These are phyloP conservation scores for Cordyceps javanica DNA, from an alignment of 2,329 filamentous ascomycete species.

Conservation along the genomic window DNA sequence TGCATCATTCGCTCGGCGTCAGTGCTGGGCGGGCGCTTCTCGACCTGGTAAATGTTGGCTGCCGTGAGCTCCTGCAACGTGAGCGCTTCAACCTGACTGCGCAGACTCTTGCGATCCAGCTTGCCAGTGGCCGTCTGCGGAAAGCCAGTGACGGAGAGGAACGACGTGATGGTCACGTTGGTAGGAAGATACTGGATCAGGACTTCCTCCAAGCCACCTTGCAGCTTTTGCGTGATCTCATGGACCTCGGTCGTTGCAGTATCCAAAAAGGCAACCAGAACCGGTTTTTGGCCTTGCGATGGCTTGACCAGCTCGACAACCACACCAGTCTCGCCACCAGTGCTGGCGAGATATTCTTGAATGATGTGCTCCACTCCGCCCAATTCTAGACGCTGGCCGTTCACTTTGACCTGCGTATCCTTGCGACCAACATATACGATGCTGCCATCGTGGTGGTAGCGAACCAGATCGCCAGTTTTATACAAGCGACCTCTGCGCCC, in stretches of 20 bases:
- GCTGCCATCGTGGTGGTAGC: conserved; percentile 25
- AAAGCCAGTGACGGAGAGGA: conserved; percentile 14
- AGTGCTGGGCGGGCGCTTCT: background rate
- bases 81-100: background rate
- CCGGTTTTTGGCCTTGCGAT: background rate
- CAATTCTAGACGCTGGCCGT: conserved; percentile 45
- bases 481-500: conserved; percentile 18
- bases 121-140: conserved; percentile 15
- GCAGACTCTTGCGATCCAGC: conserved; percentile 14
- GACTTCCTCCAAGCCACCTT: conserved; percentile 20
- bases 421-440: conserved; percentile 39
- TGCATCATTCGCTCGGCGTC: background rate
- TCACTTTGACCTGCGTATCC: conserved; percentile 48
- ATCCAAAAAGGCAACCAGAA: background rate
- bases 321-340: background rate
- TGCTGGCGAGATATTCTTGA: background rate
- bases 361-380: conserved; percentile 5
- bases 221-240: background rate
- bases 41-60: background rate
- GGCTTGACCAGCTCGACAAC: conserved; percentile 3
- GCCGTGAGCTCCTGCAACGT: background rate
- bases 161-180: conserved; percentile 18
- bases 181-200: conserved; percentile 15
- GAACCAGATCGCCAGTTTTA: conserved; percentile 15
- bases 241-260: background rate